These are phyloP conservation scores for Chiua sp. DNA, from an alignment of 1,284 basidiomycete species.

Conservation along the genomic window DNA sequence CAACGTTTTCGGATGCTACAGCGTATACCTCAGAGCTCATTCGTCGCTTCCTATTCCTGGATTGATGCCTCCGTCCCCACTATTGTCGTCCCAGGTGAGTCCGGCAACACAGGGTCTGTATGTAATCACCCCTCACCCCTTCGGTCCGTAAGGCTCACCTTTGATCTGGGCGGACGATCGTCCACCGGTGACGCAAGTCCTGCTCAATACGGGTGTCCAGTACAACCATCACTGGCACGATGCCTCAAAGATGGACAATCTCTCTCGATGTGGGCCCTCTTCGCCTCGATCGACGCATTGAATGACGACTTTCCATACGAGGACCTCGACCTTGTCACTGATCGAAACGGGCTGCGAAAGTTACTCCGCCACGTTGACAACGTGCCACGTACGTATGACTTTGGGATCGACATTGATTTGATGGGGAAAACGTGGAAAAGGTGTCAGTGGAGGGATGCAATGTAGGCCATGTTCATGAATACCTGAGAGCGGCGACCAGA, in stretches of 20 bases:
- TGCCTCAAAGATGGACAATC: constrained; percentile 35
- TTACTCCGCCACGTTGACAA: constrained; percentile 37
- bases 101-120: neutral
- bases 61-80: constrained; percentile 34
- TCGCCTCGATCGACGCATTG: constrained; percentile 41
- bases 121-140: neutral
- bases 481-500: constrained; percentile 36
- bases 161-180: constrained; percentile 36
- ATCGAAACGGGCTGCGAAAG: constrained; percentile 35
- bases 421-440: constrained; percentile 27
- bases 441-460: constrained; percentile 4
- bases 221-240: constrained; percentile 41
- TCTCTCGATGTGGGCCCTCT: constrained; percentile 40
- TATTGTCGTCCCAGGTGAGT: constrained; percentile 38
- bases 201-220: constrained; percentile 32
- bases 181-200: constrained; percentile 27
- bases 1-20: constrained; percentile 17
- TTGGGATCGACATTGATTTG: constrained; percentile 26
- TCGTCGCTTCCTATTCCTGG: constrained; percentile 41
- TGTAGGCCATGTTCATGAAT: constrained; percentile 41
- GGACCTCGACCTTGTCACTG: constrained; percentile 38
- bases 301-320: constrained; percentile 33
- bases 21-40: constrained; percentile 21
- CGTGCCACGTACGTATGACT: neutral
- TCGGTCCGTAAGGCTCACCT: constrained; percentile 29